Conservation (phyloP, 768 basidiomycete genomes). For the Leccinum pellstonianum region DNA sequence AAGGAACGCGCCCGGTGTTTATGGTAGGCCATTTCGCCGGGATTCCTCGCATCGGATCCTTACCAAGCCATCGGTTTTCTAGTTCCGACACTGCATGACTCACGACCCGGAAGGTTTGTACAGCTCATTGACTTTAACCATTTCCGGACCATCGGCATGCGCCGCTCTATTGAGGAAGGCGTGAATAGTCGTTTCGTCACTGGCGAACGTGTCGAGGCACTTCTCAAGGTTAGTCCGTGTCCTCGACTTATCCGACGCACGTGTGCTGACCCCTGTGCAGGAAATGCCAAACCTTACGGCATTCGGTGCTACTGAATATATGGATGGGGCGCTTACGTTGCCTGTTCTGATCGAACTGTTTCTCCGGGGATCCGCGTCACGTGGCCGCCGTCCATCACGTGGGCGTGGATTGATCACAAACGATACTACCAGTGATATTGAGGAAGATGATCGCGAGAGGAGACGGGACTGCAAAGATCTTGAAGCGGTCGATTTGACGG, state of each 20-base stretch:
- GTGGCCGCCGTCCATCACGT: constrained; percentile 64
- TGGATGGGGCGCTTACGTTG: constrained; percentile 88
- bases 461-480: constrained; percentile 73
- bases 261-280: constrained; percentile 38
- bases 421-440: constrained; percentile 50
- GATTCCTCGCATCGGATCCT: background rate
- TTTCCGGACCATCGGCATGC: constrained; percentile 96
- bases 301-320: constrained; percentile 98
- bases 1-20: constrained; percentile 62
- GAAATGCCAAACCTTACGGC: constrained; percentile 83
- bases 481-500: constrained; percentile 90
- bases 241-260: background rate
- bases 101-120: constrained; percentile 76
- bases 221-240: constrained; percentile 61
- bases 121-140: constrained; percentile 92
- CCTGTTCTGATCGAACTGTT: constrained; percentile 88
- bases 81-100: constrained; percentile 72
- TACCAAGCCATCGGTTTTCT: constrained; percentile 1
- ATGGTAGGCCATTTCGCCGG: constrained; percentile 47
- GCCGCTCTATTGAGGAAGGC: constrained; percentile 88
- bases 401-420: constrained; percentile 51
- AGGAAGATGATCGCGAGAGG: constrained; percentile 77
- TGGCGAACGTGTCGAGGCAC: constrained; percentile 73
- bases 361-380: constrained; percentile 75
- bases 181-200: constrained; percentile 92